Base-by-base conservation (phyloP, 805 yeast species). In the Komagataella ulmi region DNA sequence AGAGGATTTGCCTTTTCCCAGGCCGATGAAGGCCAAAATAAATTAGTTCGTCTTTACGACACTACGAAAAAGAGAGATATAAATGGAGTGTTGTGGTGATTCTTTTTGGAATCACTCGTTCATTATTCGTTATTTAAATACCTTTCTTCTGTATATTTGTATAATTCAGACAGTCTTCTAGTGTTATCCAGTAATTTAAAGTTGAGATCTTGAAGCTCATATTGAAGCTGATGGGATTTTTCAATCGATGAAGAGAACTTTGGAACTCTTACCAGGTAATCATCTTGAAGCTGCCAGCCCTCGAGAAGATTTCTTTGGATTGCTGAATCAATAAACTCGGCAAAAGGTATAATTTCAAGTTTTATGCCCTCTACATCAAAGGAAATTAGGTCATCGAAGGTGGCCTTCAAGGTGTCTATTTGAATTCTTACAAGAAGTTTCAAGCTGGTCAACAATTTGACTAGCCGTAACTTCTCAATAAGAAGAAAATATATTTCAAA, bases 1-100 rank as follows among this genome's bases (percentile, higher is more conserved):
- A 82, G 98, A 68, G 99, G 99, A 5, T 93, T 88, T 73, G 99
- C 99, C 1, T 93, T 93, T 61, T 89, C 97, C 6, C 98, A 93
- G 66, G 89, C 86, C 48, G 96, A 88, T 56, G 96, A 87, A 64
- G 95, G 95, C 44, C 97, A 90, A 68, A 97, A 89, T 57, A 82
- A 83, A 62, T 79, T 93, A 54, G 84, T 93, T 49, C 78, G 98
- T 60, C 88, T 95, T 72, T 93, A 93, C 61, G 99, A 93, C 66
- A 91, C 98, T 3, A 91, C 97, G 0, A 83, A 85, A 66, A 74
- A 50, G 40, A 50, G 52, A 45, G 52, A 48, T 17, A 44, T 18
- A 10, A 45, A 50, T 48, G 52, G 52, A 17, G 49, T 45, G 49
- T 19, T 50, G 52, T 30, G 40, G 40, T 30, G 40, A 30, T 10